Evolutionary conservation across 768 basidiomycete genomes (phyloP).

Genomic region (Suillus americanus): DNA sequence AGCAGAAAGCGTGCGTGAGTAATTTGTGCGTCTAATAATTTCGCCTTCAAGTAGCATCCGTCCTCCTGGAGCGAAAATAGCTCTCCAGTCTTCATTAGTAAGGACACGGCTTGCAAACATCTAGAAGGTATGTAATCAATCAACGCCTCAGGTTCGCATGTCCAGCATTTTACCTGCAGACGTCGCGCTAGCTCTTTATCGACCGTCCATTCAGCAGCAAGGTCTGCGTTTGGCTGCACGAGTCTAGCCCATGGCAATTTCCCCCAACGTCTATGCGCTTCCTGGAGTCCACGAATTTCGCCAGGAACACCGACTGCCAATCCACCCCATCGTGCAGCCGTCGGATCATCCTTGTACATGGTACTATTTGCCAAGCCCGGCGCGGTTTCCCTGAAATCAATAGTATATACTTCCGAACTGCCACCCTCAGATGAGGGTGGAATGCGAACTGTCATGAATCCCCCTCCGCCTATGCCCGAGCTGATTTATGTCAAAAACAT

Average conservation of each 20-base stretch:
- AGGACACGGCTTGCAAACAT: slow-evolving; percentile 58
- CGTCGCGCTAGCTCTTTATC: slow-evolving; percentile 73
- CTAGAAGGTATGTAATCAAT: slow-evolving; percentile 24
- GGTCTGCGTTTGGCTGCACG: slow-evolving; percentile 67
- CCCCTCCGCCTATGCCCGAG: slow-evolving; percentile 86
- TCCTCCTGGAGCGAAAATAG: slow-evolving; percentile 83
- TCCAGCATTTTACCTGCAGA: slow-evolving; percentile 52
- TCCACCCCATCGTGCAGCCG: slow-evolving; percentile 67
- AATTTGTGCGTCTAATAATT: slow-evolving; percentile 65
- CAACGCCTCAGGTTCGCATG: slow-evolving; percentile 2
- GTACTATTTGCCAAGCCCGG: slow-evolving; percentile 68
- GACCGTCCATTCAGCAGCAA: slow-evolving; percentile 82
- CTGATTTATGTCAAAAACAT: slow-evolving; percentile 33
- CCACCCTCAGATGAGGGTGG: slow-evolving; percentile 47
- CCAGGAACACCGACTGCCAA: slow-evolving; percentile 89
- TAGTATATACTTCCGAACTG: slow-evolving; percentile 60
- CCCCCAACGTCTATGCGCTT: slow-evolving; percentile 83
- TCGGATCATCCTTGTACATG: slow-evolving; percentile 69
- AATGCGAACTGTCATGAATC: slow-evolving; percentile 81
- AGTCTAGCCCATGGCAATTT: slow-evolving; percentile 75
- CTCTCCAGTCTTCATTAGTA: slow-evolving; percentile 68
- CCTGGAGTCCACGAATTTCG: slow-evolving; percentile 84
- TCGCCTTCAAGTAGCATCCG: slow-evolving; percentile 73
- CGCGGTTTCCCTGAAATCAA: slow-evolving; percentile 90
- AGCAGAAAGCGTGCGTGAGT: slow-evolving; percentile 69